Percentiles rank a stretch among this genome's conserved stretches.
Conservation (phyloP, 2,329 filamentous ascomycete species). For the Kalmusia sp. region DNA sequence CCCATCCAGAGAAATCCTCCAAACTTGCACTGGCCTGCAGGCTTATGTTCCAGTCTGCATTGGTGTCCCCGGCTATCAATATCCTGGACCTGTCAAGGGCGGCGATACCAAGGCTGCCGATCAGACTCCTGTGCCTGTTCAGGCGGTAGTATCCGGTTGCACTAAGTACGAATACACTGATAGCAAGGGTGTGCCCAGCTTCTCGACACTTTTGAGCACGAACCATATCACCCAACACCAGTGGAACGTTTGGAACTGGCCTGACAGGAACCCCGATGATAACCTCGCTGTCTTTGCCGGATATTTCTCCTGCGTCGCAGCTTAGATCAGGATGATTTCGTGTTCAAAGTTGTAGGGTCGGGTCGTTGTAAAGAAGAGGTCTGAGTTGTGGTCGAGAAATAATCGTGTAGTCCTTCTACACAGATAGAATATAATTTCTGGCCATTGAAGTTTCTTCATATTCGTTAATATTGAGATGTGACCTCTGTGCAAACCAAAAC, state of each 20-base stretch:
- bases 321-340: too few species aligned
- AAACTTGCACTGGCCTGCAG: constrained; percentile 33
- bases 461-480: too few species aligned
- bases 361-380: too few species aligned
- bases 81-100: constrained; percentile 19
- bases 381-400: too few species aligned
- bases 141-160: constrained; percentile 33
- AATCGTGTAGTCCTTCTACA: too few species aligned
- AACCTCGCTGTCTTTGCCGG: background rate
- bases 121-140: constrained; percentile 31
- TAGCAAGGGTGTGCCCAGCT: background rate
- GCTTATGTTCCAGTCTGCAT: constrained; percentile 43
- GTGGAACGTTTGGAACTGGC: background rate
- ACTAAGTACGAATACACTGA: constrained; percentile 27
- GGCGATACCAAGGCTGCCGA: constrained; percentile 12
- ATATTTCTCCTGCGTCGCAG: too few species aligned
- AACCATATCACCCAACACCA: background rate
- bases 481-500: too few species aligned
- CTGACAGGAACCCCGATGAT: background rate
- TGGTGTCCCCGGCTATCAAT: constrained; percentile 21
- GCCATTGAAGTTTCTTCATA: too few species aligned
- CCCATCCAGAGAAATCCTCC: constrained; percentile 14
- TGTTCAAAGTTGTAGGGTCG: too few species aligned
- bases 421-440: too few species aligned
- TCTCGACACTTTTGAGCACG: background rate